These are phyloP conservation scores for Colletotrichum brevisporum DNA, from an alignment of 2,329 filamentous ascomycete genomes.

Conservation along the genomic window DNA sequence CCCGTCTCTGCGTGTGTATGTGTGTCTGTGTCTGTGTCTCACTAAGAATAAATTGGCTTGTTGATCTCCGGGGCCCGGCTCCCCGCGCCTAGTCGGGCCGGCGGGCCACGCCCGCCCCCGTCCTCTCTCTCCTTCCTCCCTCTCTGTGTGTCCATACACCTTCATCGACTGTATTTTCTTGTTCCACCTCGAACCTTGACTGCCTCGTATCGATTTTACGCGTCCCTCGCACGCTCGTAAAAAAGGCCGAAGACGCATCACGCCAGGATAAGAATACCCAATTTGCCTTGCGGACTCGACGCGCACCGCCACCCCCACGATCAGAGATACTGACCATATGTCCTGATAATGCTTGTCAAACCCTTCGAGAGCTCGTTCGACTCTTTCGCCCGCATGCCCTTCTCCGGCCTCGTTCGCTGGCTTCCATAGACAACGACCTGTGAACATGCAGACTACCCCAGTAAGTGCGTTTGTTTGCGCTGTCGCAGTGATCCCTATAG, in stretches of 20 bases:
- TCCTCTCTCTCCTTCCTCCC: too few relatives aligned
- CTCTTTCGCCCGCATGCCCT: slow-evolving; percentile 40
- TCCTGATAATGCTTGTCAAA: slow-evolving; percentile 42
- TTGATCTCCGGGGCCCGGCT: too few relatives aligned
- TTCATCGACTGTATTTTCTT: not conserved
- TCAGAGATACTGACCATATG: slow-evolving; percentile 39
- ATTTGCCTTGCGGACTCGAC: slow-evolving; percentile 17
- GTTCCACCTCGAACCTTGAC: not conserved
- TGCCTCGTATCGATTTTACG: not conserved
- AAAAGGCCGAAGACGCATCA: too few relatives aligned
- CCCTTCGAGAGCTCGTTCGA: slow-evolving; percentile 36
- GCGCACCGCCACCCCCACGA: slow-evolving; percentile 29
- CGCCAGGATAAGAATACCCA: slow-evolving; percentile 12
- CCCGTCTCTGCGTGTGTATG: not conserved
- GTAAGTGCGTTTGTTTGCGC: slow-evolving; percentile 49
- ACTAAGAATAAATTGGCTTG: too few relatives aligned
- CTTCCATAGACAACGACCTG: slow-evolving; percentile 53
- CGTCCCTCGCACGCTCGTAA: not conserved
- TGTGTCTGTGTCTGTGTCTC: too few relatives aligned
- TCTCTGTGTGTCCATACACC: too few relatives aligned
- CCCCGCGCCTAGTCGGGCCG: too few relatives aligned
- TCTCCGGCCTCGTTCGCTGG: slow-evolving; percentile 13
- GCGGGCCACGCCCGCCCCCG: too few relatives aligned
- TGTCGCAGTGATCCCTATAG: slow-evolving; percentile 35
- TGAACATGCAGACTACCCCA: slow-evolving; percentile 68